Conservation (phyloP, 805 yeast species). For the Danielia reshetovae region DNA sequence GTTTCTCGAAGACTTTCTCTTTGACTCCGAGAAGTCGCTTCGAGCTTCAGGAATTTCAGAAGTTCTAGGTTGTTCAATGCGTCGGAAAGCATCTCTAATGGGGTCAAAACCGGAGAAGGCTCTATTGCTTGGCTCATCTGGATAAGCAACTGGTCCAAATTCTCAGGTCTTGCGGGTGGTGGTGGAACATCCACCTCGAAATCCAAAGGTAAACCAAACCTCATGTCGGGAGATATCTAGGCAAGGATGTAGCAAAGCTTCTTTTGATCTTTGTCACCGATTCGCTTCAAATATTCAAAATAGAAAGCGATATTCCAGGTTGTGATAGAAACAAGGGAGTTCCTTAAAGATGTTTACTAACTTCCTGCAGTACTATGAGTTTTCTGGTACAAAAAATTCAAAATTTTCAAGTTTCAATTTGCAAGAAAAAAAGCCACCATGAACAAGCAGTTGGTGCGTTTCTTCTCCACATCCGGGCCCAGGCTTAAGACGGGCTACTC, state of each 20-base stretch:
- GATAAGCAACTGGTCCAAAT: not conserved
- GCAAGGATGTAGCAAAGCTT: no score
- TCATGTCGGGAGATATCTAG: slow-evolving; percentile 16
- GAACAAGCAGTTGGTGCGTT: slow-evolving; percentile 25
- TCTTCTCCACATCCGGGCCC: slow-evolving; percentile 44
- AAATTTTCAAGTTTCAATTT: slow-evolving; percentile 10
- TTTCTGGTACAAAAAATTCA: no score
- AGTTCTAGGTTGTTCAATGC: not conserved
- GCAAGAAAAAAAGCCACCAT: no score
- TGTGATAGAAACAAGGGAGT: no score
- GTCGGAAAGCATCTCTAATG: not conserved
- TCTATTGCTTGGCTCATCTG: not conserved
- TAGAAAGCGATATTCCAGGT: no score
- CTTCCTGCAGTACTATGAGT: no score
- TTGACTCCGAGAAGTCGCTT: slow-evolving; percentile 2
- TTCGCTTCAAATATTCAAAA: no score
- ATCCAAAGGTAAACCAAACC: slow-evolving; percentile 26
- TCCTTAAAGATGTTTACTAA: no score
- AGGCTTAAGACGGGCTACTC: slow-evolving; percentile 48
- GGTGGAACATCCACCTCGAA: slow-evolving; percentile 13
- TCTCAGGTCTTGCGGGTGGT: not conserved
- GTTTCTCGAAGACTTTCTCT: not conserved
- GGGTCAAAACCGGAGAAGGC: not conserved
- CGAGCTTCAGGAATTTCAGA: not conserved
- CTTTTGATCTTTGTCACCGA: no score